Percentiles rank a stretch among this genome's conserved stretches.
Conservation (phyloP, 306 rosid species). For the Quercus rubra region DNA sequence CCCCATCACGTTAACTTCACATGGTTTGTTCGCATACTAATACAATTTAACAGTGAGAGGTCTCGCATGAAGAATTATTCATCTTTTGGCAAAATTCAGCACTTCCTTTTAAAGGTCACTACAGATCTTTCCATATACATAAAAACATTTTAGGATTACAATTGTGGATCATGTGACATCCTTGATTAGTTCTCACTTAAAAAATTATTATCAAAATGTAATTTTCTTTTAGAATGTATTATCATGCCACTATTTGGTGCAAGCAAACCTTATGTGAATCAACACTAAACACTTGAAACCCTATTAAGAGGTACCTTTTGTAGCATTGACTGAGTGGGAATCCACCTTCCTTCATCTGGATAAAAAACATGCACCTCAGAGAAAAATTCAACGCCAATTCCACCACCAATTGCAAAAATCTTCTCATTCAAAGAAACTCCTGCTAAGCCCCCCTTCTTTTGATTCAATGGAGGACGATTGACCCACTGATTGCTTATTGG, state of each 20-base stretch:
- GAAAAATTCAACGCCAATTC: slow-evolving; percentile 33
- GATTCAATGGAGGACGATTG: slow-evolving; percentile 32
- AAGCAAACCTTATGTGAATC: neutral
- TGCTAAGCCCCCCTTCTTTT: slow-evolving; percentile 36
- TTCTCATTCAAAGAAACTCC: slow-evolving; percentile 36
- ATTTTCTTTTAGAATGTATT: neutral
- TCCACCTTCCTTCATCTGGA: slow-evolving; percentile 40
- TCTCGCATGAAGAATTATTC: neutral
- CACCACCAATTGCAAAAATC: slow-evolving; percentile 53
- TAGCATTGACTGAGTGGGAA: slow-evolving; percentile 29
- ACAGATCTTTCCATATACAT: neutral
- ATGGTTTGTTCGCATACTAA: too few relatives aligned
- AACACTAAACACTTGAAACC: neutral
- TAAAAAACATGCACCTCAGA: slow-evolving; percentile 44
- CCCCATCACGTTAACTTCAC: too few relatives aligned
- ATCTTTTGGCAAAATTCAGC: neutral
- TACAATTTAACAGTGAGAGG: neutral
- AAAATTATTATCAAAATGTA: neutral
- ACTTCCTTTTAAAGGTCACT: too few relatives aligned
- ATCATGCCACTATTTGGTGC: neutral
- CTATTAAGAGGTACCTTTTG: slow-evolving; percentile 17
- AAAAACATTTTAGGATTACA: neutral
- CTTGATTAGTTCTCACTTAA: neutral
- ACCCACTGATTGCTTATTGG: slow-evolving; percentile 31
- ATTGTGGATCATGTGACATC: neutral